These are phyloP conservation scores for Mortierella antarctica DNA, from an alignment of 192 early-diverging fungal species.

Conservation along the genomic window DNA sequence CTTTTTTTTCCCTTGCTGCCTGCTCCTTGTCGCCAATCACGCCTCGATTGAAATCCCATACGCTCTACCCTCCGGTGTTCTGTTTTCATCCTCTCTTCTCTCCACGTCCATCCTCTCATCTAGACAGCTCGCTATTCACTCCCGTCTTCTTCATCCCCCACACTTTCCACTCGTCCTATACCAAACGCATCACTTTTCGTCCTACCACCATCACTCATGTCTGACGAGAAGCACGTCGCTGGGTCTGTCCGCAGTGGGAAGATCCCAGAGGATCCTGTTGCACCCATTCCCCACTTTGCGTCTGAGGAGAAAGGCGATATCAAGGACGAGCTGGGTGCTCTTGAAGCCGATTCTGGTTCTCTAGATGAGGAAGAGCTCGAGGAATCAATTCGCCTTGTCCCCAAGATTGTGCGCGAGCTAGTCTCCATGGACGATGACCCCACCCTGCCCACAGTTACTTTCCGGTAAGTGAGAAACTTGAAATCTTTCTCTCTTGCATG, in stretches of 20 bases:
- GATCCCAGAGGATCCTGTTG: constrained; percentile 32
- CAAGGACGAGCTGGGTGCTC: constrained; percentile 31
- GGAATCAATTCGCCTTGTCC: constrained; percentile 45
- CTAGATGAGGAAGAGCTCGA: constrained; percentile 46
- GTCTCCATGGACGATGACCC: constrained; percentile 57
- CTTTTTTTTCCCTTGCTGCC: background rate
- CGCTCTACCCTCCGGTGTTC: background rate
- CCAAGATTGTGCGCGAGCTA: constrained; percentile 53
- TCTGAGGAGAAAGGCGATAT: constrained; percentile 34
- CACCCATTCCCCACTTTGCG: constrained; percentile 46
- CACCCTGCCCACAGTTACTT: constrained; percentile 51
- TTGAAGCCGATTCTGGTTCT: constrained; percentile 35
- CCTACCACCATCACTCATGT: background rate
- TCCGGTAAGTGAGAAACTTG: constrained; percentile 30
- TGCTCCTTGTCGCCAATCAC: constrained; percentile 18
- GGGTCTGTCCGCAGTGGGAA: constrained; percentile 11
- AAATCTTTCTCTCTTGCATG: background rate
- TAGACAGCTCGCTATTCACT: background rate
- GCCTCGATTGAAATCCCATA: constrained; percentile 1
- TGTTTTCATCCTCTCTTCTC: background rate
- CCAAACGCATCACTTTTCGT: too few relatives aligned
- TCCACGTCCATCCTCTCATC: background rate
- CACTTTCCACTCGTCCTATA: background rate
- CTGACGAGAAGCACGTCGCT: constrained; percentile 3
- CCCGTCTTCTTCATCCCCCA: background rate